Base-by-base conservation (phyloP, 352 stramenopile species). In the Globisporangium irregulare region DNA sequence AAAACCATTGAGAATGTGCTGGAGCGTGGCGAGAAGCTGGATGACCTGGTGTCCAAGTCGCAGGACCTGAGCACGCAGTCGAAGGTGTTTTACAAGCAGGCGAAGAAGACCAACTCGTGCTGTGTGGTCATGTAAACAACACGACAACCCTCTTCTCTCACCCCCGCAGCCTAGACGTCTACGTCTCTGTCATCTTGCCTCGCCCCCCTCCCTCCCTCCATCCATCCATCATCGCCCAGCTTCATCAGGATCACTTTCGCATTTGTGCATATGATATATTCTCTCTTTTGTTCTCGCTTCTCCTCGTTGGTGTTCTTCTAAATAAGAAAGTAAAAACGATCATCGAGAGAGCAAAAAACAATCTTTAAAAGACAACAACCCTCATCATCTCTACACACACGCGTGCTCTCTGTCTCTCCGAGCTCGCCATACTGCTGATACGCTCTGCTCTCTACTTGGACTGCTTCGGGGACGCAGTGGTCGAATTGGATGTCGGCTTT, bases 71-170 rank as follows among this genome's bases (percentile, higher is more conserved):
- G 91, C 72, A 95, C 87, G 70, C 97, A 99, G 81, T 99, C 94
- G 61, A 99, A 99, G 87, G 98, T 99, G 81, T 99, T 99, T 82
- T 99, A 99, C 91, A 99, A 99, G 77, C 95, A 99, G 73, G 97
- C 98, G 34, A 98, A 98, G 80, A 99, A 99, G 86, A 99, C 97
- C 70, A 99, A 99, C 86, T 96, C 88, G 70, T 99, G 98, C 87
- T 99, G 97, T 85, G 86, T 98, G 50, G 78, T 96, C 68, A 95
- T 95, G 87, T 95, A 87, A 85, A 51, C 36, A 59, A 15, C 25
- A 18, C 27, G 58, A 50, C 41, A n/a, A 51, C 29, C 24, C 48
- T 12, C n/a, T 43, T 34, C 61, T n/a, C 12, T 27, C 43, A 51
- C 18, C 24, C 27, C 3, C 20, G 34, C 46, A 69, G 32, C 50